Base-by-base conservation (phyloP, 1,284 basidiomycete genomes). In the Sparassis latifolia region DNA sequence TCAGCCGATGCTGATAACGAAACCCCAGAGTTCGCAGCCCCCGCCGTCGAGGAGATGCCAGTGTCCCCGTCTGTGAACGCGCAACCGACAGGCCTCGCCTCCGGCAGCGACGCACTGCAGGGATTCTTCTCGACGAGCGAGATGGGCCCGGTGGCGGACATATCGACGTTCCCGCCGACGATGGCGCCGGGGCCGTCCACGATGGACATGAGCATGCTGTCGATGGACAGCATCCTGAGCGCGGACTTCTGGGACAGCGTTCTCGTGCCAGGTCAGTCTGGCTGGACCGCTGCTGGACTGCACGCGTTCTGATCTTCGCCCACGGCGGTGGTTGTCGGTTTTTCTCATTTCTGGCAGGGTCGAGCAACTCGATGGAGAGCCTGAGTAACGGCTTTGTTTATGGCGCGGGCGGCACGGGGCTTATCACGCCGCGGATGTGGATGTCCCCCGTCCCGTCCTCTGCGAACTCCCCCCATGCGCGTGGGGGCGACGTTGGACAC, bases 211-310 rank as follows among this genome's bases (percentile, higher is more conserved):
- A 70, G 66, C 41, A 75, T 80, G 65, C 61, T 90, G 54, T 82
- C 86, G 44, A 89, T 91, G 83, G 88, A 90, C 59, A 84, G 80
- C 61, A 84, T 91, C 47, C 71, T 92, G 51, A 84, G 79, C 55
- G 80, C 74, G 51, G 80, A 79, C 40, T 92, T 92, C 65, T 92
- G 88, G 89, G 89, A 91, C 65, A 89, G 76, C 60, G 81, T 91
- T 55, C 77, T 91, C 33, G 82, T 91, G 42, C 89, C 88, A 59
- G 89, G 87, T 88, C 58, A 54, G 82, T 71, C 40, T 20, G 20
- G 20, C 20, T 20, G 20, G 20, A 20, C 20, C 20, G 20, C 20
- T 20, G 20, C 46, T 42, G 40, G 51, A 37, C 7, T 37, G 1
- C 35, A 37, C 12, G 55, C 40, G 28, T 33, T 10, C 33, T 45